Percentiles rank a stretch among this genome's conserved stretches.
Conservation (phyloP, 805 yeast genomes). For the Ogataea methanolica region DNA sequence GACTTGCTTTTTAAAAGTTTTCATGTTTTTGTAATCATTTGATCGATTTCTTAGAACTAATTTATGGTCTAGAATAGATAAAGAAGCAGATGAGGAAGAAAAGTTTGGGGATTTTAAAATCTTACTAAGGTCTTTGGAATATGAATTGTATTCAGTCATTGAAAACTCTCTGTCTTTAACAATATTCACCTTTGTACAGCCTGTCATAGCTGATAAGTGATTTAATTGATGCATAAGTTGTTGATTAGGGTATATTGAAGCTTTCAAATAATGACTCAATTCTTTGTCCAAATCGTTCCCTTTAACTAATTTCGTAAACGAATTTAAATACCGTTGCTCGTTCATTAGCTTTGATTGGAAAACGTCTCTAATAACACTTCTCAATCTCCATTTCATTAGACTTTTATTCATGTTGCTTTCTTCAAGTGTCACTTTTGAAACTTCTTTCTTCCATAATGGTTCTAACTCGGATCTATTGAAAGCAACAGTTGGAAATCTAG, state of each 20-base stretch:
- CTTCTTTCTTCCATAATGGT: constrained; percentile 16
- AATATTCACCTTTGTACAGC: constrained; percentile 5
- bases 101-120: too few species aligned
- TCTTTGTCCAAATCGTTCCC: too few species aligned
- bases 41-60: constrained; percentile 17
- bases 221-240: constrained; percentile 10
- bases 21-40: constrained; percentile 16
- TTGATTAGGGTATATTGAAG: constrained; percentile 1
- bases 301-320: too few species aligned
- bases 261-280: too few species aligned
- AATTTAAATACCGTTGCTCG: too few species aligned
- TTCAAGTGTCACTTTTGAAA: constrained; percentile 4
- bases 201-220: constrained; percentile 7
- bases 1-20: constrained; percentile 5
- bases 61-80: constrained; percentile 1
- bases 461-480: constrained; percentile 1
- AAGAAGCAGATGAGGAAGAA: too few species aligned
- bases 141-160: constrained; percentile 4
- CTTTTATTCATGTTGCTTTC: neutral
- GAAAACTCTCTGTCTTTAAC: constrained; percentile 21
- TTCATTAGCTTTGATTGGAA: too few species aligned
- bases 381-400: too few species aligned
- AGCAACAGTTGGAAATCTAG: constrained; percentile 5
- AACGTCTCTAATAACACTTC: too few species aligned
- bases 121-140: neutral